phyloP scores from a whole-genome alignment of 768 basidiomycete species.

The Coprinopsis marcescibilis region DNA sequence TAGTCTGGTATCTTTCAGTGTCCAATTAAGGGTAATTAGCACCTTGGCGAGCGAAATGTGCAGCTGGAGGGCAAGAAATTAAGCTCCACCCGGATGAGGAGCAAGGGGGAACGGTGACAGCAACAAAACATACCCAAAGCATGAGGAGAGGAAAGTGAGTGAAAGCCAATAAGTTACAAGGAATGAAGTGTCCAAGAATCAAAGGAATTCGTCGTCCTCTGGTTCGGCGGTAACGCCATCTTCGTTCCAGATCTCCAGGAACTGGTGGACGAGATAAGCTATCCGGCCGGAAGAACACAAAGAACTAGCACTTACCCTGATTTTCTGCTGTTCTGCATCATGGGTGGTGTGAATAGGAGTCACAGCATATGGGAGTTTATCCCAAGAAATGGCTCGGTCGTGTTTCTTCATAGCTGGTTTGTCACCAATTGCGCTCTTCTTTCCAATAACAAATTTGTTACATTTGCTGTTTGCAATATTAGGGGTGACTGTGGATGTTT shows the following conservation, averaged over 20 bases:
- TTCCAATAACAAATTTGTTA: constrained; percentile 76
- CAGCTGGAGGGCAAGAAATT: no score
- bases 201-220: constrained; percentile 38
- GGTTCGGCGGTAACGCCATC: constrained; percentile 69
- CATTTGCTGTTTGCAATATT: constrained; percentile 76
- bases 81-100: no score
- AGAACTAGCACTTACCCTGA: constrained; percentile 41
- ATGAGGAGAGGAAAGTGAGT: neutral
- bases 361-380: constrained; percentile 63
- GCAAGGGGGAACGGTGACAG: neutral
- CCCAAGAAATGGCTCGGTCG: constrained; percentile 63
- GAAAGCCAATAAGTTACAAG: neutral
- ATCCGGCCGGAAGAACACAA: neutral
- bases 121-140: neutral
- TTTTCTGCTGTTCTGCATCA: constrained; percentile 58
- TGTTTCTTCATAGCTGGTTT: constrained; percentile 63
- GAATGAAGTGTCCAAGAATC: neutral
- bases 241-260: constrained; percentile 76
- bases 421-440: constrained; percentile 89
- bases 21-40: no score
- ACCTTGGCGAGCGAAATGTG: no score
- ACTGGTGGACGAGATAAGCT: constrained; percentile 33
- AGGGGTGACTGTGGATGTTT: no score
- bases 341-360: constrained; percentile 52
- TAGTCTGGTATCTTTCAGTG: no score